Evolutionary conservation across 176 grass and related monocot genomes (phyloP), one percentile per base, ranked within the genome.

Genomic region (Cenchrus purpureus): DNA sequence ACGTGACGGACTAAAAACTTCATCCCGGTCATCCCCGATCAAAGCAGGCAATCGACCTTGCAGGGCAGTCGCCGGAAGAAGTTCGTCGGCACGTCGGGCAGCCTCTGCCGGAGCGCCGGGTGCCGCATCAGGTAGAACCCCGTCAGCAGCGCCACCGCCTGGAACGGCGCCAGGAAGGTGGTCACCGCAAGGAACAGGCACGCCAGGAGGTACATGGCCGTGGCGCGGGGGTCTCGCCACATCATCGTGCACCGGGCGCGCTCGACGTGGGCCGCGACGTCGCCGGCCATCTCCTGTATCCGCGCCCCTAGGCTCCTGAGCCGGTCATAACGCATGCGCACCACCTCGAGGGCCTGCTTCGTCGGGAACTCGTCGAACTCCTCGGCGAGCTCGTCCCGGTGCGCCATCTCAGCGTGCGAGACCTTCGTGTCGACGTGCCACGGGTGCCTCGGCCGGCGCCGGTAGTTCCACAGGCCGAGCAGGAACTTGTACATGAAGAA

Each of bases 311-410:
- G 78, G 64, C 93, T 95, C 80, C 93, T 82, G 29, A 95, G 86
- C 83, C 88, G 87, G 79, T 95, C 93, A 59, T 95, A 95, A 16
- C 93, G 66, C 93, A 95, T 92, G 68, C 91, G 89, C 71, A 95
- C 86, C 50, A 98, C 60, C 51, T 94, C 96, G 11, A 52, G 91
- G 0, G 87, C 78, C 11, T 87, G 74, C 65, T 64, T 32, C 13
- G 93, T 95, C 14, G 93, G 93, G 82, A 95, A 92, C 31, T 92
- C 85, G 75, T 95, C 91, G 78, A 95, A 95, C 89, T 98, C 96
- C 91, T 98, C 96, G 74, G 88, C 96, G 6, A 98, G 85, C 76
- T 98, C 93, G 83, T 95, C 93, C 7, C 7, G 66, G 80, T 92
- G 88, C 29, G 82, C 91, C 34, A 17, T 71, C 66, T 91, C 86